Percentiles rank a stretch among this genome's conserved stretches.
These are phyloP conservation scores for Artemisia annua DNA, from an alignment of 129 eudicot species.

Conservation along the genomic window DNA sequence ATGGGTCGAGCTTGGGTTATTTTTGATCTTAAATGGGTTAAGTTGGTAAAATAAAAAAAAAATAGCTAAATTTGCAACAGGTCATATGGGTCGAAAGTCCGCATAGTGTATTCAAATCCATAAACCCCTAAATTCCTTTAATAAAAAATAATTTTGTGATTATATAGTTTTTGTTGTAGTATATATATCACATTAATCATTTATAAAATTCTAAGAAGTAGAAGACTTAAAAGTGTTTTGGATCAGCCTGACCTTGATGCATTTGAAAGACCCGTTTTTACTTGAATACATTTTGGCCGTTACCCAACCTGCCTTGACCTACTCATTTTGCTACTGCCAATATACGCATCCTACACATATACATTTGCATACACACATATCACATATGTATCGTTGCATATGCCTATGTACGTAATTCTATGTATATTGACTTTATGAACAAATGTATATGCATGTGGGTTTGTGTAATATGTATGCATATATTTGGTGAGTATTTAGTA, in stretches of 20 bases:
- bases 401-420: background rate
- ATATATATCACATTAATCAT: background rate
- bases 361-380: background rate
- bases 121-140: background rate
- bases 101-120: background rate
- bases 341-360: background rate
- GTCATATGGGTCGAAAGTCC: background rate
- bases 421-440: no score
- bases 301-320: background rate
- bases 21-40: background rate
- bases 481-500: no score
- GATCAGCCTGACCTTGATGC: background rate
- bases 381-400: background rate
- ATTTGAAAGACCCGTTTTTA: background rate
- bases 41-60: background rate
- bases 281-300: background rate
- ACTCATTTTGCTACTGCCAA: background rate
- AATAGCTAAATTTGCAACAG: background rate
- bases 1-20: background rate
- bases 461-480: no score
- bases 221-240: background rate
- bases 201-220: background rate
- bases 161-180: background rate
- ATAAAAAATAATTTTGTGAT: no score
- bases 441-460: no score